Evolutionary conservation across 768 basidiomycete species (phyloP), one percentile per base, ranked within the genome.

Genomic region (Saitozyma sp.): DNA sequence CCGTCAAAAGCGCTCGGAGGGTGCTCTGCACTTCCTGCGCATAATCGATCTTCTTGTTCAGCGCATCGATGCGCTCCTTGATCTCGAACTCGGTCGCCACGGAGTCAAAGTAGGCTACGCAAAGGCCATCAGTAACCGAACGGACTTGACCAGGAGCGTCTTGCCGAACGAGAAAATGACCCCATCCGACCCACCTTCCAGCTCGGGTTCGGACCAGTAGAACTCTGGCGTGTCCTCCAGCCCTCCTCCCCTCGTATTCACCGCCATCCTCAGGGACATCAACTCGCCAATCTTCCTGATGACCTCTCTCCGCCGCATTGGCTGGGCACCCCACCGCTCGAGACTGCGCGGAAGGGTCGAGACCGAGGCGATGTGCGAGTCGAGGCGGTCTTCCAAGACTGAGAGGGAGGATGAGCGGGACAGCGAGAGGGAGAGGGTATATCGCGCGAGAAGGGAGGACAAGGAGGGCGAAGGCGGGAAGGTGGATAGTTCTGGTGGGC

Each of bases 241-340:
- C 14, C 78, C 78, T 16, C 78, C 78, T 42, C 78, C 78, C 37
- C 73, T 61, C 20, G 97, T 85, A 71, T 96, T 97, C 38, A 96
- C 82, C 20, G 90, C 88, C 80, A 97, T 95, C 50, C 95, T 84
- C 77, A 97, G 91, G 71, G 88, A 88, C 85, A 97, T 88, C 58
- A 98, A 83, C 73, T 90, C 87, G 9, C 95, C 95, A 2, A 97
- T 84, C 78, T 95, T 93, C 81, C 89, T 90, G 69, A 97, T 92
- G 56, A 98, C 86, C 4, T 87, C 90, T 56, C 84, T 86, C 51
- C 93, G 83, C 4, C 85, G 84, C 80, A 96, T 84, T 10, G 89
- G 90, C 29, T 92, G 92, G 66, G 88, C 89, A 0, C 93, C 93
- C 0, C 88, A 91, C 75, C 84, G 82, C 53, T 87, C 86, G 1